phyloP scores from a whole-genome alignment of 805 yeast species.

The Ogataea methanolica region DNA sequence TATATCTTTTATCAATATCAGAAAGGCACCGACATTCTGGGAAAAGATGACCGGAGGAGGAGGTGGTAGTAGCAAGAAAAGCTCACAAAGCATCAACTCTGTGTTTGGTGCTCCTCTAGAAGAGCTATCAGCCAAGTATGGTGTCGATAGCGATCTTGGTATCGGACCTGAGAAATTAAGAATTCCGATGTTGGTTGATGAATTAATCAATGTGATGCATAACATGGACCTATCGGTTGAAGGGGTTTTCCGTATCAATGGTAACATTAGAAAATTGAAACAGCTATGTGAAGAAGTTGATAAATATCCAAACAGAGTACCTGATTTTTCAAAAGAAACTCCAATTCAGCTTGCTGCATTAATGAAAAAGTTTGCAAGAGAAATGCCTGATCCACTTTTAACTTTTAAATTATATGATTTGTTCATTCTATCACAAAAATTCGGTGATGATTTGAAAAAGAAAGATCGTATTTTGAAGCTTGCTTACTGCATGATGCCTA shows the following conservation, averaged over 20 bases:
- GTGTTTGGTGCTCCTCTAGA: slow-evolving; percentile 82
- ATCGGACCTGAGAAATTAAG: slow-evolving; percentile 75
- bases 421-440: slow-evolving; percentile 69
- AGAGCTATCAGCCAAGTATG: slow-evolving; percentile 59
- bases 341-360: slow-evolving; percentile 93
- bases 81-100: slow-evolving; percentile 18
- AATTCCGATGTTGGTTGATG: slow-evolving; percentile 86
- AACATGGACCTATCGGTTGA: slow-evolving; percentile 94
- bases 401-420: slow-evolving; percentile 70
- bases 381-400: slow-evolving; percentile 86
- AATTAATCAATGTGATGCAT: slow-evolving; percentile 73
- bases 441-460: slow-evolving; percentile 35
- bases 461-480: slow-evolving; percentile 55
- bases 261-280: slow-evolving; percentile 80
- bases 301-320: slow-evolving; percentile 62
- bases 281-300: slow-evolving; percentile 73
- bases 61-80: slow-evolving; percentile 4
- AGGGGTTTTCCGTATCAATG: slow-evolving; percentile 94
- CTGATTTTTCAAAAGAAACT: slow-evolving; percentile 65
- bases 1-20: slow-evolving; percentile 37
- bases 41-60: slow-evolving; percentile 37
- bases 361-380: slow-evolving; percentile 85
- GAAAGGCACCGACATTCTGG: slow-evolving; percentile 46
- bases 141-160: slow-evolving; percentile 80
- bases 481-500: slow-evolving; percentile 74